These are phyloP conservation scores for Penicillium sclerotigenum DNA, from an alignment of 2,329 filamentous ascomycete genomes.

Conservation along the genomic window DNA sequence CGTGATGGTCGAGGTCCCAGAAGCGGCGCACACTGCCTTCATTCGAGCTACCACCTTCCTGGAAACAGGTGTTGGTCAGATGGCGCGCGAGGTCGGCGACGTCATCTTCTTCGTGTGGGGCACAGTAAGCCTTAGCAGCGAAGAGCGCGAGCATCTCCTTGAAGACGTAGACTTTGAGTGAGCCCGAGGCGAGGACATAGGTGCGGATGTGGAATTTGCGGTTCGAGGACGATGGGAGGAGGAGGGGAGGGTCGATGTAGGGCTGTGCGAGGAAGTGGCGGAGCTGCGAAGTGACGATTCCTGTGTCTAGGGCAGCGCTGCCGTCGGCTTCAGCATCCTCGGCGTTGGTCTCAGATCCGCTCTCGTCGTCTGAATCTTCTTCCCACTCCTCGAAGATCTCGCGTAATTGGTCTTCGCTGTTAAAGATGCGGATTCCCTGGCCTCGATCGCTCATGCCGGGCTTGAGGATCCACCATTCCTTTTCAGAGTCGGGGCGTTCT, in stretches of 20 bases:
- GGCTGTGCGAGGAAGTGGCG: conserved; percentile 95
- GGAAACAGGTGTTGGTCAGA: conserved; percentile 93
- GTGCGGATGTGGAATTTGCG: conserved; percentile 94
- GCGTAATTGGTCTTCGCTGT: conserved; percentile 76
- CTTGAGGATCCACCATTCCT: conserved; percentile 97
- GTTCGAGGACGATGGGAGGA: conserved; percentile 60
- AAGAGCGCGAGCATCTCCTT: conserved; percentile 90
- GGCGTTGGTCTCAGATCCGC: conserved; percentile 44
- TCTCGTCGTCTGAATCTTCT: conserved; percentile 55
- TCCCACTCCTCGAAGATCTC: conserved; percentile 92
- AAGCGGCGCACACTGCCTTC: conserved; percentile 70
- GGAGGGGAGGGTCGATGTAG: conserved; percentile 84
- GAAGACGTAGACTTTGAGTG: conserved; percentile 81
- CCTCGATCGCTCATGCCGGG: conserved; percentile 96
- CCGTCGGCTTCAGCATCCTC: conserved; percentile 18
- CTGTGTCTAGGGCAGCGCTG: conserved; percentile 42
- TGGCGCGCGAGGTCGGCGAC: conserved; percentile 65
- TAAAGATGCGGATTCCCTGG: conserved; percentile 88
- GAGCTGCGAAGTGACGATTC: conserved; percentile 81
- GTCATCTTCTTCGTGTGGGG: conserved; percentile 53
- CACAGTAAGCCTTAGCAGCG: conserved; percentile 67
- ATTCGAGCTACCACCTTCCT: conserved; percentile 54
- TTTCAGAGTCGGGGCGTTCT: conserved; percentile 57
- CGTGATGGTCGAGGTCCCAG: conserved; percentile 60
- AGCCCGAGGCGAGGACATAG: conserved; percentile 79